Conservation (phyloP, 768 basidiomycete genomes). For the Leccinum longicurvipes region DNA sequence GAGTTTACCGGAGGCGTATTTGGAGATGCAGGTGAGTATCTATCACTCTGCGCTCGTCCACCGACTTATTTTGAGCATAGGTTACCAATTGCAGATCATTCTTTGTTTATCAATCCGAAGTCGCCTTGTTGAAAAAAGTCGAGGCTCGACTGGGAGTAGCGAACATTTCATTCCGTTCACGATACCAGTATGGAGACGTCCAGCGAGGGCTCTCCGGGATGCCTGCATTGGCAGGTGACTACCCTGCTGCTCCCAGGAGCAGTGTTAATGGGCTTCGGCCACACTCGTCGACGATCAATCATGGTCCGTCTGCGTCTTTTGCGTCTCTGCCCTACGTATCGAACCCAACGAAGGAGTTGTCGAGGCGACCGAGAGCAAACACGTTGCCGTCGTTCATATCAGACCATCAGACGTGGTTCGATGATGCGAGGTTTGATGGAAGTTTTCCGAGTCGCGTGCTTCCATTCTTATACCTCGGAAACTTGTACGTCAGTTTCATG, state of each 20-base stretch:
- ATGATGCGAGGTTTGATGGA: constrained; percentile 89
- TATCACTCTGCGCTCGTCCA: not conserved
- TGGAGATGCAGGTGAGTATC: constrained; percentile 67
- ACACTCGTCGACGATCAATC: constrained; percentile 18
- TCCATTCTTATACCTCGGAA: constrained; percentile 92
- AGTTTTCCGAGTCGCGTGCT: constrained; percentile 93
- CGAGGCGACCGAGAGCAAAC: constrained; percentile 61
- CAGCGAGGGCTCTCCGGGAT: constrained; percentile 15
- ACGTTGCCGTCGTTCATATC: constrained; percentile 63
- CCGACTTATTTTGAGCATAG: constrained; percentile 10
- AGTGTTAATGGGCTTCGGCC: constrained; percentile 20
- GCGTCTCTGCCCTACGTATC: constrained; percentile 3
- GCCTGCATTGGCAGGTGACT: constrained; percentile 6
- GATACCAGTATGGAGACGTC: constrained; percentile 25
- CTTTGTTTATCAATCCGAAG: constrained; percentile 86
- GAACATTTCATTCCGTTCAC: constrained; percentile 18
- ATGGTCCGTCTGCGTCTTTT: constrained; percentile 15
- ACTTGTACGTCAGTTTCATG: constrained; percentile 60
- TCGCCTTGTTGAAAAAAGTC: constrained; percentile 66
- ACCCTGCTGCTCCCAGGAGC: constrained; percentile 6
- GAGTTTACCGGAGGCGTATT: constrained; percentile 83
- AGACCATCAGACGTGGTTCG: constrained; percentile 92
- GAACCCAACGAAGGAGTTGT: constrained; percentile 18
- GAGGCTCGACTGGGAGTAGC: constrained; percentile 47
- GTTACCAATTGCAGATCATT: constrained; percentile 76